Percentiles rank a stretch among this genome's conserved stretches.
phyloP scores from a whole-genome alignment of 306 rosid genomes.

The Hippophae gyantsensis region DNA sequence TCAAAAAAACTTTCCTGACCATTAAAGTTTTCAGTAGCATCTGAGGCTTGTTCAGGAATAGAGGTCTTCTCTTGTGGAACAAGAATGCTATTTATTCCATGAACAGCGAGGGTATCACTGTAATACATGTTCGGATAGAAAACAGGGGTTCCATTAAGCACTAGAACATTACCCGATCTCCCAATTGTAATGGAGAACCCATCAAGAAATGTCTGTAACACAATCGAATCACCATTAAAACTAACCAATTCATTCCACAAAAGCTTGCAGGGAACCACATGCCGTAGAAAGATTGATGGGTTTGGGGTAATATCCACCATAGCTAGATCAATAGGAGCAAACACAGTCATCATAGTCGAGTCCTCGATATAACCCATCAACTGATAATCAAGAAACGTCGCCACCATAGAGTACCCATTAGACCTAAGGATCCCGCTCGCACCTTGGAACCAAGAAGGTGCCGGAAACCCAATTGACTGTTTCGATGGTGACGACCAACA shows the following conservation, averaged over 20 bases:
- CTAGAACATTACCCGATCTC: constrained; percentile 36
- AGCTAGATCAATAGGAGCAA: constrained; percentile 57
- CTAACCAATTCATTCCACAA: constrained; percentile 50
- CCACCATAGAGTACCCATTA: constrained; percentile 46
- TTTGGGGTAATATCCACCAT: constrained; percentile 26
- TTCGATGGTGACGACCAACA: constrained; percentile 20
- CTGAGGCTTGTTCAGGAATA: constrained; percentile 6
- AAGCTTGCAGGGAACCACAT: constrained; percentile 56
- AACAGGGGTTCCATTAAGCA: constrained; percentile 50
- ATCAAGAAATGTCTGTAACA: constrained; percentile 42
- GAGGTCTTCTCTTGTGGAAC: constrained; percentile 5
- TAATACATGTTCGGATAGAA: constrained; percentile 36
- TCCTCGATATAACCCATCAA: constrained; percentile 26
- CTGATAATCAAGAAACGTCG: constrained; percentile 57
- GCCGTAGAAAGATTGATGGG: constrained; percentile 57
- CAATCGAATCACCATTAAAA: constrained; percentile 26
- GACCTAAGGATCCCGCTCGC: constrained; percentile 32
- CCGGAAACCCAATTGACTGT: constrained; percentile 10
- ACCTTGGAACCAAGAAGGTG: constrained; percentile 26
- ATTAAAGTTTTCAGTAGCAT: background rate
- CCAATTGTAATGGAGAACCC: constrained; percentile 43
- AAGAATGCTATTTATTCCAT: constrained; percentile 52
- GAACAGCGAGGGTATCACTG: constrained; percentile 50
- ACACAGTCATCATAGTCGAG: constrained; percentile 41
- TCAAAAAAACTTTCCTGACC: constrained; percentile 17